These are phyloP conservation scores for Rhytidiadelphus loreus DNA, from an alignment of 225 moss, liverwort and hornwort genomes.

Conservation along the genomic window DNA sequence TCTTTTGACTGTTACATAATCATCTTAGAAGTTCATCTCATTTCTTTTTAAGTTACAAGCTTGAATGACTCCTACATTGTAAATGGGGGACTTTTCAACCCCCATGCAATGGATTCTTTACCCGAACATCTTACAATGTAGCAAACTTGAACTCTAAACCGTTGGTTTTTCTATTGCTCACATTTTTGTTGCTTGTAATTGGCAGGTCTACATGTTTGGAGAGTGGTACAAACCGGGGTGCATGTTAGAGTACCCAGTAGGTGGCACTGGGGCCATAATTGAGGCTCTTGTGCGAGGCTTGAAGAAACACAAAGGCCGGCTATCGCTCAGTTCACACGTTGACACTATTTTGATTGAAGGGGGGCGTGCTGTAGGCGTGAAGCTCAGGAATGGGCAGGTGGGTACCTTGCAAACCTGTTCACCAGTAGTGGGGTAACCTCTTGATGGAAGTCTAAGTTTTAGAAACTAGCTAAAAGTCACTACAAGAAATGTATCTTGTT, in stretches of 20 bases:
- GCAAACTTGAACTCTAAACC: not conserved
- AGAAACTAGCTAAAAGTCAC: not conserved
- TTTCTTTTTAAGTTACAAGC: not conserved
- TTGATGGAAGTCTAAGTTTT: not conserved
- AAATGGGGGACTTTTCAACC: not conserved
- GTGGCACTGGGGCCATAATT: conserved; percentile 79
- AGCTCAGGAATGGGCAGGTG: conserved; percentile 65
- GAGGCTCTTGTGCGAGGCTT: conserved; percentile 84
- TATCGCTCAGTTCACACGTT: conserved; percentile 71
- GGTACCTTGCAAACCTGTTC: not conserved
- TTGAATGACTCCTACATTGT: not conserved
- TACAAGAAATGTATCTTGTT: not conserved
- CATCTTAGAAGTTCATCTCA: not conserved
- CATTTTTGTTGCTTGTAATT: not conserved
- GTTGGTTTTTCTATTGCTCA: not conserved
- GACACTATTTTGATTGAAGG: conserved; percentile 78
- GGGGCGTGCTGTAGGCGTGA: conserved; percentile 80
- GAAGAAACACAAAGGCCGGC: conserved; percentile 68
- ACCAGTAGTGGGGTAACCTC: not conserved
- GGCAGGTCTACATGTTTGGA: conserved; percentile 93
- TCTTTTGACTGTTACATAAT: not conserved
- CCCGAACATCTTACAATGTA: not conserved
- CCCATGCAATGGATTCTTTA: not conserved
- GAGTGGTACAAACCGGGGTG: conserved; percentile 94
- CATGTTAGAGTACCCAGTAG: conserved; percentile 75